These are phyloP conservation scores for Nematocida sp. DNA, from an alignment of 371 early-diverging fungal genomes.

Conservation along the genomic window DNA sequence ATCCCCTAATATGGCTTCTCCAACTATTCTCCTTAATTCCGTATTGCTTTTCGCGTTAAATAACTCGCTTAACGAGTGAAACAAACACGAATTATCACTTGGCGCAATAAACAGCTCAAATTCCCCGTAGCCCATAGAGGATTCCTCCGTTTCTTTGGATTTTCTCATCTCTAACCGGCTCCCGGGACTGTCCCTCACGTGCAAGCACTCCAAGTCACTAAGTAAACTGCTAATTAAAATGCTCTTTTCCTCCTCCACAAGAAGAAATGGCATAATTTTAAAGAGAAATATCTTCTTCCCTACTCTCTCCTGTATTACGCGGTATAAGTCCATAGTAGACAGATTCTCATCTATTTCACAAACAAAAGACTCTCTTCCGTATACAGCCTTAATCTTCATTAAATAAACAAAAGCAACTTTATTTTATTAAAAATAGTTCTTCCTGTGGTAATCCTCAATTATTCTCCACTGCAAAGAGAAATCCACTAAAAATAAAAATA, in stretches of 20 bases:
- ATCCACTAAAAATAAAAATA: slow-evolving; percentile 26
- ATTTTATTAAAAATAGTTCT: too few species aligned
- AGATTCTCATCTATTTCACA: neutral
- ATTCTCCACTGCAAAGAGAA: slow-evolving; percentile 4
- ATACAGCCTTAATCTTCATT: slow-evolving; percentile 38
- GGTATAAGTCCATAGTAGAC: slow-evolving; percentile 10
- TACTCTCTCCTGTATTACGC: neutral
- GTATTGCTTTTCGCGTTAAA: slow-evolving; percentile 28
- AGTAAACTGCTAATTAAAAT: neutral
- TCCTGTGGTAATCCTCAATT: neutral
- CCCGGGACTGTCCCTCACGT: neutral
- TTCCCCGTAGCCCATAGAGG: neutral
- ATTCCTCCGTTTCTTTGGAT: neutral
- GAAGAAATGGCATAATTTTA: neutral
- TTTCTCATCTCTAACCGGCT: slow-evolving; percentile 7
- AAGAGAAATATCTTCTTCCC: slow-evolving; percentile 25
- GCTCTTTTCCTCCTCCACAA: slow-evolving; percentile 7
- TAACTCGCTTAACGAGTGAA: slow-evolving; percentile 45
- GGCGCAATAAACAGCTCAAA: slow-evolving; percentile 33
- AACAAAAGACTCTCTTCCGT: slow-evolving; percentile 26
- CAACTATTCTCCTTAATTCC: slow-evolving; percentile 42
- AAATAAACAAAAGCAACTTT: slow-evolving; percentile 26
- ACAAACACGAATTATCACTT: slow-evolving; percentile 50
- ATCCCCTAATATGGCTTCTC: slow-evolving; percentile 26
- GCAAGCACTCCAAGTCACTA: slow-evolving; percentile 32